These are phyloP conservation scores for Aspergillus sp. DNA, from an alignment of 2,329 filamentous ascomycete genomes.

Conservation along the genomic window DNA sequence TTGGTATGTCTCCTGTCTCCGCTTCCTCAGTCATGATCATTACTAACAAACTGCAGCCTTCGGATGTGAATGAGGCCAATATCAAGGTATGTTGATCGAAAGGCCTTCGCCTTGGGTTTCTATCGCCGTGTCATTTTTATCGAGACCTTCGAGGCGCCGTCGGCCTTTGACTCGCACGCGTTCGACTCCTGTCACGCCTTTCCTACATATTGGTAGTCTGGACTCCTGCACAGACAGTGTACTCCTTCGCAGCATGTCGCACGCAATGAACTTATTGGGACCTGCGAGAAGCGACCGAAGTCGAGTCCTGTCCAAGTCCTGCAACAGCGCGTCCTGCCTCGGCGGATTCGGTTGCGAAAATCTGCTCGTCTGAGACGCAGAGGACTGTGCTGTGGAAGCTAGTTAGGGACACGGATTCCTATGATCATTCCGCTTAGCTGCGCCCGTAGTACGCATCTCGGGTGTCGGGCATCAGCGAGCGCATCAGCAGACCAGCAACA, in stretches of 20 bases:
- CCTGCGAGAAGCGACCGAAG: conserved; percentile 42
- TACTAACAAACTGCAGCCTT: conserved; percentile 60
- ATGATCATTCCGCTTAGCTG: conserved; percentile 22
- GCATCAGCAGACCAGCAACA: conserved; percentile 50
- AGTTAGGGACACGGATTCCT: conserved; percentile 23
- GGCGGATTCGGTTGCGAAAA: conserved; percentile 49
- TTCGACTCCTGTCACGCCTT: conserved; percentile 26
- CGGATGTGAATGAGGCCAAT: conserved; percentile 93
- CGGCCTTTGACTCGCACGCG: conserved; percentile 29
- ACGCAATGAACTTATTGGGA: conserved; percentile 25
- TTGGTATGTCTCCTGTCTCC: conserved; percentile 67
- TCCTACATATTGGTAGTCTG: conserved; percentile 23
- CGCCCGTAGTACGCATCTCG: conserved; percentile 22
- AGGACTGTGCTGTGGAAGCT: conserved; percentile 30
- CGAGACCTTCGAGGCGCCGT: conserved; percentile 40
- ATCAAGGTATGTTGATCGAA: conserved; percentile 99
- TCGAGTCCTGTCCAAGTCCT: conserved; percentile 59
- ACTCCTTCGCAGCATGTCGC: conserved; percentile 37
- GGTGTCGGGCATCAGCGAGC: conserved; percentile 50
- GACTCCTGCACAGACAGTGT: conserved; percentile 31
- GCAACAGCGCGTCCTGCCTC: conserved; percentile 35
- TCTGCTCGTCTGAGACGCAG: conserved; percentile 25
- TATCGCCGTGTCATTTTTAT: conserved; percentile 59
- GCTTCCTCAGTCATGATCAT: background rate
- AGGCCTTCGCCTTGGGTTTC: conserved; percentile 70